Conservation (phyloP, 2,329 filamentous ascomycete species). For the Aspergillus sp. region DNA sequence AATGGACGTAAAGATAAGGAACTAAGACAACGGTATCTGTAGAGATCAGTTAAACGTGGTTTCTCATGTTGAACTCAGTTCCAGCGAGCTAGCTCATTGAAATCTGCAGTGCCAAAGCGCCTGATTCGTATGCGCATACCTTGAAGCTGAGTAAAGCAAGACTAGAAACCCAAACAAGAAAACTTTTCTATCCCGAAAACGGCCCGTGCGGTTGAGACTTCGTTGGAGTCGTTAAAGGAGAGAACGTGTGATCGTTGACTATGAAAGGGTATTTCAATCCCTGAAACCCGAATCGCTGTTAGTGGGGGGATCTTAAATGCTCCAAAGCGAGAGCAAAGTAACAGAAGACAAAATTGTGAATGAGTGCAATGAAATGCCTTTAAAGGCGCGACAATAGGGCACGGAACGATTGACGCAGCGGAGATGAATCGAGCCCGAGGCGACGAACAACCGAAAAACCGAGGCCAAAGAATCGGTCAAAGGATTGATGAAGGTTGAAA, state of each 20-base stretch:
- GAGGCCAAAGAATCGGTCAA: too few relatives aligned
- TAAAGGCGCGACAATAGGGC: too few relatives aligned
- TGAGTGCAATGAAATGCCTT: too few relatives aligned
- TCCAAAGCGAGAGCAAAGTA: neutral
- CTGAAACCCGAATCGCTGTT: constrained; percentile 8
- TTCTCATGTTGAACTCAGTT: too few relatives aligned
- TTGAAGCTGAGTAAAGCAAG: constrained; percentile 13
- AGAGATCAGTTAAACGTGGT: too few relatives aligned
- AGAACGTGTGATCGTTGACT: constrained; percentile 29
- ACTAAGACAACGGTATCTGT: too few relatives aligned
- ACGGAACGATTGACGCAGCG: too few relatives aligned
- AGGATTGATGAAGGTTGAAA: too few relatives aligned
- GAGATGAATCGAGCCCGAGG: too few relatives aligned
- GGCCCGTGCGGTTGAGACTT: constrained; percentile 31
- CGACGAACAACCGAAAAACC: too few relatives aligned
- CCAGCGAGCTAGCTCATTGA: too few relatives aligned
- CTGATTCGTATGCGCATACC: constrained; percentile 8
- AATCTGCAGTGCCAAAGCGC: too few relatives aligned
- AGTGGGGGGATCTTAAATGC: neutral
- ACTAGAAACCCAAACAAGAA: constrained; percentile 15
- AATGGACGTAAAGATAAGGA: constrained; percentile 20
- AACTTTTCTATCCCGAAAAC: constrained; percentile 27
- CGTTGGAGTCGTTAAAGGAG: constrained; percentile 38
- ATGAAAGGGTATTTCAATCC: constrained; percentile 23
- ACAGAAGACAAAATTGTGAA: neutral